Evolutionary conservation across 495 filamentous ascomycete species (phyloP).

Genomic region (Evansstolkia leycettana): DNA sequence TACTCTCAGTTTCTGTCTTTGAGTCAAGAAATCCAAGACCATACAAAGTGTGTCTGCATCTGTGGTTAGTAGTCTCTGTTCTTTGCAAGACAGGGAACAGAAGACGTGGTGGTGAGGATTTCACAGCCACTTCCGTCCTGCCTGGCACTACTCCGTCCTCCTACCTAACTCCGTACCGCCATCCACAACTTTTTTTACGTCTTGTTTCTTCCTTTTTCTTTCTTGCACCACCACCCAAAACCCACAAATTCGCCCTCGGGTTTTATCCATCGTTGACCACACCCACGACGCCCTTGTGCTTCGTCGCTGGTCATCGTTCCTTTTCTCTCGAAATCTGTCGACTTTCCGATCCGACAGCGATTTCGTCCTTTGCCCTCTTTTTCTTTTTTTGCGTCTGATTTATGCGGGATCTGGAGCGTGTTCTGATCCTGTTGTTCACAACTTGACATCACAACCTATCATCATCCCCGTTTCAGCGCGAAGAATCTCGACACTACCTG

Average conservation of each 20-base stretch:
- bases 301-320: neutral
- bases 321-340: too few relatives aligned
- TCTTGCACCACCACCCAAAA: neutral
- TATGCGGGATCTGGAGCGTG: neutral
- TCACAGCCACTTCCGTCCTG: too few relatives aligned
- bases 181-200: neutral
- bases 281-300: neutral
- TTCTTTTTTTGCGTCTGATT: conserved; percentile 7
- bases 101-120: too few relatives aligned
- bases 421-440: conserved; percentile 9
- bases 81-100: too few relatives aligned
- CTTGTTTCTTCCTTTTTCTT: neutral
- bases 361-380: too few relatives aligned
- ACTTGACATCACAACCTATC: conserved; percentile 18
- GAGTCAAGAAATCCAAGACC: too few relatives aligned
- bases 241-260: neutral
- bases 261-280: neutral
- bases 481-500: conserved; percentile 18
- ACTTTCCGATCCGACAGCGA: conserved; percentile 2
- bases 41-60: too few relatives aligned
- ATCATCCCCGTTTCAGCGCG: neutral
- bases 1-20: too few relatives aligned
- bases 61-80: too few relatives aligned
- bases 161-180: neutral
- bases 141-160: too few relatives aligned